A percentile compares a stretch with the other conserved stretches of the same genome.
phyloP scores from a whole-genome alignment of 352 stramenopile species.

The Thalassiosira ordinaria region DNA sequence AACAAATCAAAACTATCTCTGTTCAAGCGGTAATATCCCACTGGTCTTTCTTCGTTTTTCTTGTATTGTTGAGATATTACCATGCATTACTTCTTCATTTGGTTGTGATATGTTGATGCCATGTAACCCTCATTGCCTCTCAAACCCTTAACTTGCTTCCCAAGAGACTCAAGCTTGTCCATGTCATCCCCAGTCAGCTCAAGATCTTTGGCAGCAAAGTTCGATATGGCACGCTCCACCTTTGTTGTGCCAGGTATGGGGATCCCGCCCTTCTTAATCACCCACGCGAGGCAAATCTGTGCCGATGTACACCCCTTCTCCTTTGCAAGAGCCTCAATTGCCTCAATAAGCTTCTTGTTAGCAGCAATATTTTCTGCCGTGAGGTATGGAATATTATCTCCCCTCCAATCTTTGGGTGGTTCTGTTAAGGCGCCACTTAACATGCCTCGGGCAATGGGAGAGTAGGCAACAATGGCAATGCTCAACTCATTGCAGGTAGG shows the following conservation, averaged over 20 bases:
- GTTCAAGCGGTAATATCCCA: too few species aligned
- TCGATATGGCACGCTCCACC: background rate
- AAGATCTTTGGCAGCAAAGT: background rate
- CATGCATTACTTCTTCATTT: background rate
- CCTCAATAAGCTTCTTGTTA: background rate
- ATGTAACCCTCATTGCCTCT: background rate
- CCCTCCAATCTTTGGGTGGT: slow-evolving; percentile 73
- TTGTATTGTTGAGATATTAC: too few species aligned
- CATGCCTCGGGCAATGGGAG: slow-evolving; percentile 51
- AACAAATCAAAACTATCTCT: too few species aligned
- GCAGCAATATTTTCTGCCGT: background rate
- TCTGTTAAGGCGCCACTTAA: slow-evolving; percentile 1
- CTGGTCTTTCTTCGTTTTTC: too few species aligned
- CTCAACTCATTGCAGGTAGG: slow-evolving; percentile 63
- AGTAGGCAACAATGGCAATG: slow-evolving; percentile 76
- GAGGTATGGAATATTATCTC: slow-evolving; percentile 47
- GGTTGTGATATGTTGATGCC: background rate
- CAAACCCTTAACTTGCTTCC: background rate
- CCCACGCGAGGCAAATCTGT: background rate
- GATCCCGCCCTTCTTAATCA: background rate
- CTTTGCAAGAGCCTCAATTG: background rate
- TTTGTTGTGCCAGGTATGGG: background rate
- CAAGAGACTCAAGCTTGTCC: background rate
- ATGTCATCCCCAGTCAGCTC: background rate
- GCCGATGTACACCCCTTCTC: background rate